Base-by-base conservation (phyloP, 2,329 filamentous ascomycete species). In the Neophaeococcomyces aloes region DNA sequence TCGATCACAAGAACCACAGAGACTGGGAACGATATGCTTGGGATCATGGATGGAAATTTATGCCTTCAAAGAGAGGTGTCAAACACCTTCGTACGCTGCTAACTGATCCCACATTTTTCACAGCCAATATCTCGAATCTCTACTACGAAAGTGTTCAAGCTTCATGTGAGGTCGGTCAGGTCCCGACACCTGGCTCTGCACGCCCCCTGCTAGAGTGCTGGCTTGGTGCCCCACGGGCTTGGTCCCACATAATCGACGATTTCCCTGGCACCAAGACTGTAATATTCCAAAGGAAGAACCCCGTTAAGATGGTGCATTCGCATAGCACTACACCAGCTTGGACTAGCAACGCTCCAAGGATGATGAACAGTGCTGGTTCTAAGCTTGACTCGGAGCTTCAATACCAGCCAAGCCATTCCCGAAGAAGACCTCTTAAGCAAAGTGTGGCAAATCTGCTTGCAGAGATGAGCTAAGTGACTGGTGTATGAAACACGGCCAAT, bases 71-170 rank as follows among this genome's bases (percentile, higher is more conserved):
- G 34, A 44, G 40, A 40, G 54, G 54, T 46, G 53, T 48, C 10
- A 56, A 54, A 38, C 49, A 46, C 35, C 35, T 56, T 27, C 45
- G 61, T 36, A 60, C 61, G 38, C 55, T 61, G 51, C 57, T 60
- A 53, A 61, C 61, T 55, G 44, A 49, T 31, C 29, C 34, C 13
- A 27, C 45, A 8, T 53, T 51, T 36, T 38, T 42, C 15, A 33
- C 33, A n/a, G 52, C 48, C 10, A 47, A 47, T 5, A 31, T 53
- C 13, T 51, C 51, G 4, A 50, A 53, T 19, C 43, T 47, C n/a
- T 52, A 54, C 43, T 49, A 51, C 38, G 50, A 48, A 19, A 51
- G 45, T 34, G 11, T 46, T 36, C 38, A 41, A 29, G 33, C 48
- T 7, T 53, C 38, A 33, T 25, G 30, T 13, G 40, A 44, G 15